Percentiles rank a stretch among this genome's conserved stretches.
These are phyloP conservation scores for Rhodocollybia butyracea DNA, from an alignment of 768 basidiomycete genomes.

Conservation along the genomic window DNA sequence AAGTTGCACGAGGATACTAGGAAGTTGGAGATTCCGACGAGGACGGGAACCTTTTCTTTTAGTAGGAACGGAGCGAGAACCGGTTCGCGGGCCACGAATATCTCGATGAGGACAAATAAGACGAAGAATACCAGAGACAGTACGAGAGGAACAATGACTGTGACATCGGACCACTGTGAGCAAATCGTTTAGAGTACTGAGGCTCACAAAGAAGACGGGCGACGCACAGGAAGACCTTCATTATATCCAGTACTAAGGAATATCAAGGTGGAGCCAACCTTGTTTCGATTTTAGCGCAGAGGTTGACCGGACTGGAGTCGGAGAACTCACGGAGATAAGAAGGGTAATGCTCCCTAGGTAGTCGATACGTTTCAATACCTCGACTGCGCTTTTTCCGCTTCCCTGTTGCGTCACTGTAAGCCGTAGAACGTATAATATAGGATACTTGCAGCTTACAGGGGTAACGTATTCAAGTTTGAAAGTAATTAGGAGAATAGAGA, in stretches of 20 bases:
- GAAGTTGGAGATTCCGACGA: conserved; percentile 71
- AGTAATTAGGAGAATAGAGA: conserved; percentile 57
- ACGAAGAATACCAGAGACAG: conserved; percentile 42
- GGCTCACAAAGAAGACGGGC: conserved; percentile 2
- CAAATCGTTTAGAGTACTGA: too few species aligned
- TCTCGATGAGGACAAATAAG: conserved; percentile 59
- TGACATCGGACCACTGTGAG: conserved; percentile 51
- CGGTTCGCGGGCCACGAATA: conserved; percentile 65
- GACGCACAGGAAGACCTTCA: conserved; percentile 55
- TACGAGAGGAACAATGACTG: conserved; percentile 51
- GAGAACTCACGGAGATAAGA: conserved; percentile 49
- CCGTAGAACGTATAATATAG: too few species aligned
- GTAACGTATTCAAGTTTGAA: conserved; percentile 65
- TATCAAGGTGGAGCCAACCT: conserved; percentile 58
- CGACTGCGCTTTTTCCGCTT: conserved; percentile 58
- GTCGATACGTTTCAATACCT: conserved; percentile 73
- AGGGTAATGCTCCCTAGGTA: conserved; percentile 71
- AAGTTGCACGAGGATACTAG: conserved; percentile 78
- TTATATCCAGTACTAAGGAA: conserved; percentile 73
- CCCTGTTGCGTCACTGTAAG: too few species aligned
- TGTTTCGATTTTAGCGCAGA: background rate
- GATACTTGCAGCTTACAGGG: too few species aligned
- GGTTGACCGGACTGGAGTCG: background rate
- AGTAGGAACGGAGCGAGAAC: conserved; percentile 68
- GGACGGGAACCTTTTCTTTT: conserved; percentile 62